Base-by-base conservation (phyloP, 371 early-diverging fungal genomes). In the Actinomortierella ambigua region DNA sequence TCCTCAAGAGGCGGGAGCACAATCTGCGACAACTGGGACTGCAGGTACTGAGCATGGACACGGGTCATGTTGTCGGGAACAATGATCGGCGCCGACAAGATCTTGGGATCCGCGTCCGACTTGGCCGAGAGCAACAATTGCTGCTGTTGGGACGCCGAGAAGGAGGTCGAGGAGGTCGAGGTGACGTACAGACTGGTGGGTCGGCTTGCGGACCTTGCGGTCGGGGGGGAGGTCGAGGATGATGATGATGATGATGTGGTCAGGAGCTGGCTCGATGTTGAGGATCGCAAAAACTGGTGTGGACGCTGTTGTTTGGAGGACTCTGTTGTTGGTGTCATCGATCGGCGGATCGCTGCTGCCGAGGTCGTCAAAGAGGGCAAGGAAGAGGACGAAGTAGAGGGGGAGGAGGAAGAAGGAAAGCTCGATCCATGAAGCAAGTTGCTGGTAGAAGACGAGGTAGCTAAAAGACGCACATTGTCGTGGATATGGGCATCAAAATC, bases 401-500 rank as follows among this genome's bases (percentile, higher is more conserved):
- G 4, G 34, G 11, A 4, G 34, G 34, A 34, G 4, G 7, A 11
- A 34, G 4, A 34, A n/a, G 8, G 28, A 23, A 18, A 1, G 26
- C 9, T 20, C 26, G n/a, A 20, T 14, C 20, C 18, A 27, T 29
- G 42, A 51, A n/a, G 13, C 41, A 23, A 34, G 48, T 17, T 44
- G 42, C 27, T 53, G 15, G 48, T 6, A 20, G 48, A 57, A 0
- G 73, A 57, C 2, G 41, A 27, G 0, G 60, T 57, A 42, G 24
- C 24, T 22, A 71, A 17, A 18, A 40, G 61, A 15, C 60, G 63
- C 20, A 71, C 73, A 59, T 66, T 54, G 24, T 66, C 63, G 24
- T 66, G 63, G 57, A 71, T 71, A 23, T 42, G 59, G 26, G 46
- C 49, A 53, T 71, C 73, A 47, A 71, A 71, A 42, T 71, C 73